Conservation (phyloP, 1,139 yeast genomes). For the Taphrina wiesneri region DNA sequence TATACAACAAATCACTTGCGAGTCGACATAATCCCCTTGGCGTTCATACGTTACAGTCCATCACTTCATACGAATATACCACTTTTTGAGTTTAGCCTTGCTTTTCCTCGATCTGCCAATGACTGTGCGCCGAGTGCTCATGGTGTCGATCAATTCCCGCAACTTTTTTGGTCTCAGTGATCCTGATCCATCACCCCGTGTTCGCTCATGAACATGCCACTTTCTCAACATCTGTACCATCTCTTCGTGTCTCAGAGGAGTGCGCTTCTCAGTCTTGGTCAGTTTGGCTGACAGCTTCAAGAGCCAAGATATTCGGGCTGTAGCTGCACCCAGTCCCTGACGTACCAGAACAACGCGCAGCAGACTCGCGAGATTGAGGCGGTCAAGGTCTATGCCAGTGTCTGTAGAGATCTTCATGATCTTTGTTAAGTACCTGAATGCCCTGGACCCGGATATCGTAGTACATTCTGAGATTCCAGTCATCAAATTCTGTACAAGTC, state of each 20-base stretch:
- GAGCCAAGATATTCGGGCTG: background rate
- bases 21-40: too few relatives aligned
- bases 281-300: background rate
- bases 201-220: constrained; percentile 3
- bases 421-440: background rate
- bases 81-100: too few relatives aligned
- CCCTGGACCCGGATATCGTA: background rate
- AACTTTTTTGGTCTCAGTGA: background rate
- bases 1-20: too few relatives aligned
- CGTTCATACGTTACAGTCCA: too few relatives aligned
- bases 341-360: constrained; percentile 1
- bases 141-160: background rate
- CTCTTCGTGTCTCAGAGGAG: background rate
- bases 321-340: constrained; percentile 14
- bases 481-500: constrained; percentile 8
- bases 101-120: too few relatives aligned
- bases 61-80: too few relatives aligned
- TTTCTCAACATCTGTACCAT: background rate
- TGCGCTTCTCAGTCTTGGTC: background rate
- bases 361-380: background rate
- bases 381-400: background rate
- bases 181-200: background rate
- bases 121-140: background rate
- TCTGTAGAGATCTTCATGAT: background rate
- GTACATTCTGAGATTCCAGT: background rate